phyloP scores from a whole-genome alignment of 768 basidiomycete species.

The Leccinum rimulosum region DNA sequence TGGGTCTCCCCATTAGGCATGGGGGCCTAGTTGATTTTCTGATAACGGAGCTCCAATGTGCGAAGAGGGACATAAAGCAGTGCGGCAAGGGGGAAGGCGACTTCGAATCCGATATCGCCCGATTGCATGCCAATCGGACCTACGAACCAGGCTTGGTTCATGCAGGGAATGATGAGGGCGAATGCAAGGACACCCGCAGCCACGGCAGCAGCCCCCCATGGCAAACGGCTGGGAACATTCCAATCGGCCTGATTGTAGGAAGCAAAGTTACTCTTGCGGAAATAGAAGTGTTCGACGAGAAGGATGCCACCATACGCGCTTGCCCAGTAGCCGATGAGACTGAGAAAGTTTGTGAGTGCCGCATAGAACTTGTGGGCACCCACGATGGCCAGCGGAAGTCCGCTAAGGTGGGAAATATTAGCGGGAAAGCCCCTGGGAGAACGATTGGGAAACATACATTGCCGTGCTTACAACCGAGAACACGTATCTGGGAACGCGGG shows the following conservation, averaged over 20 bases:
- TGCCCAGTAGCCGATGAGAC: conserved; percentile 66
- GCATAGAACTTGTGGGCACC: conserved; percentile 65
- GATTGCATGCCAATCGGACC: conserved; percentile 63
- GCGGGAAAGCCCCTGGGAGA: background rate
- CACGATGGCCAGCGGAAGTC: conserved; percentile 68
- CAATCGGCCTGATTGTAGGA: conserved; percentile 52
- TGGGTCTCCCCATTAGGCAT: background rate
- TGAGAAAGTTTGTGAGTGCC: conserved; percentile 63
- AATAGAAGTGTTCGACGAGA: conserved; percentile 63
- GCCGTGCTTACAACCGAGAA: conserved; percentile 65
- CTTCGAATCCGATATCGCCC: conserved; percentile 72
- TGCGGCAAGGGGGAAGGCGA: conserved; percentile 49
- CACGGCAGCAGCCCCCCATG: conserved; percentile 62
- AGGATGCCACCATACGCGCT: conserved; percentile 58
- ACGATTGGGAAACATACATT: conserved; percentile 45
- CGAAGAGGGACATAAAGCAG: conserved; percentile 56
- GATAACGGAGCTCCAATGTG: conserved; percentile 42
- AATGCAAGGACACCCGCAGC: conserved; percentile 49
- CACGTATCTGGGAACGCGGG: conserved; percentile 63
- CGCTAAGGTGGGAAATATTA: conserved; percentile 35
- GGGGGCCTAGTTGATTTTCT: conserved; percentile 20
- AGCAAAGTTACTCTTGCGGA: conserved; percentile 49
- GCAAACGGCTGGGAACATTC: conserved; percentile 50
- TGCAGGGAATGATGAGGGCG: conserved; percentile 59
- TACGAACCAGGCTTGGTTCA: conserved; percentile 68